Conservation (phyloP, 1,284 basidiomycete species). For the Filobasidium uniguttulatum region DNA sequence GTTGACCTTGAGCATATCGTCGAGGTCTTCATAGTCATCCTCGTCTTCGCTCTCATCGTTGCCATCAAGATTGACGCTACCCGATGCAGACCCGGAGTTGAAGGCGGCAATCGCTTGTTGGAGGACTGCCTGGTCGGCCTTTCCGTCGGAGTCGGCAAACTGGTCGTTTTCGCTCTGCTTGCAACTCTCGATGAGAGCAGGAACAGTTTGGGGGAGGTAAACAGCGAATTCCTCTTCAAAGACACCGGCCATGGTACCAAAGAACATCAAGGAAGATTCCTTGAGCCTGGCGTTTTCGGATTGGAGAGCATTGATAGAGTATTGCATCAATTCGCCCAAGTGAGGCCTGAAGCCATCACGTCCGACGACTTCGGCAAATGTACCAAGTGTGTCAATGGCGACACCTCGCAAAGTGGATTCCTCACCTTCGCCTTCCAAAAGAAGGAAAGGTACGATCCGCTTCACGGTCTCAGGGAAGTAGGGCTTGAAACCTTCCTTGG, state of each 20-base stretch:
- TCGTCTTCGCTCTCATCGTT: constrained; percentile 60
- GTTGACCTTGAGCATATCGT: constrained; percentile 58
- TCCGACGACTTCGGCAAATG: constrained; percentile 94
- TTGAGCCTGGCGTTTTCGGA: constrained; percentile 72
- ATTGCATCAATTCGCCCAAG: constrained; percentile 90
- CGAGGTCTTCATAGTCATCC: constrained; percentile 65
- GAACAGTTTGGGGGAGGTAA: constrained; percentile 76
- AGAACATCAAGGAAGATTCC: constrained; percentile 97
- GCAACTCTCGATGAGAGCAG: constrained; percentile 71
- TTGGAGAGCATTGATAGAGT: constrained; percentile 80
- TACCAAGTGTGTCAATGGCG: constrained; percentile 95
- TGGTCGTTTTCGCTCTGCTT: constrained; percentile 58
- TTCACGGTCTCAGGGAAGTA: constrained; percentile 93
- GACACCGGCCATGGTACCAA: constrained; percentile 91
- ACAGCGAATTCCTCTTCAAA: constrained; percentile 88
- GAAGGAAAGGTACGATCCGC: constrained; percentile 70
- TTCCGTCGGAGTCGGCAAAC: constrained; percentile 42
- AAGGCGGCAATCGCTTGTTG: constrained; percentile 39
- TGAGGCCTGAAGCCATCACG: constrained; percentile 88
- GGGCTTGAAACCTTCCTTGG: constrained; percentile 78
- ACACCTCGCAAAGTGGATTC: constrained; percentile 84
- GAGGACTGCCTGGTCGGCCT: constrained; percentile 23
- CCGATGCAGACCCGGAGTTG: constrained; percentile 38
- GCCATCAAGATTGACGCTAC: constrained; percentile 44
- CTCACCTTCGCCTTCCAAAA: constrained; percentile 59